Percentiles rank a stretch among this genome's conserved stretches.
These are phyloP conservation scores for Penicillium crustosum DNA, from an alignment of 2,329 filamentous ascomycete species.

Conservation along the genomic window DNA sequence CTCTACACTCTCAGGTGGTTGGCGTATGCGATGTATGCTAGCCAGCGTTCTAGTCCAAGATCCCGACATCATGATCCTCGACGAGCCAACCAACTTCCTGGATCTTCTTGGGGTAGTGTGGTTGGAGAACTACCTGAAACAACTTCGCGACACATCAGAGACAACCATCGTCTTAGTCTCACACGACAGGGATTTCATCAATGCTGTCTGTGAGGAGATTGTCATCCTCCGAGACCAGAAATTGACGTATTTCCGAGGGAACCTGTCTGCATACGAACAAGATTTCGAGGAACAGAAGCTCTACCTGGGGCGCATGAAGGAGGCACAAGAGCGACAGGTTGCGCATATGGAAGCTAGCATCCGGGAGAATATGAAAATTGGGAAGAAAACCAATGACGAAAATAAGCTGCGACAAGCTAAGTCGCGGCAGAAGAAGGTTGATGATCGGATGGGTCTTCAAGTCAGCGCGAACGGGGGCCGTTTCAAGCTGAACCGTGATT, in stretches of 20 bases:
- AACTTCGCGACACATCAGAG: constrained; percentile 53
- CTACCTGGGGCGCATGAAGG: constrained; percentile 72
- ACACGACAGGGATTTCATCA: constrained; percentile 79
- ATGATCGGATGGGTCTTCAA: constrained; percentile 76
- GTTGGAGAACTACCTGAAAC: constrained; percentile 70
- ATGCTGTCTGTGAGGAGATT: constrained; percentile 72
- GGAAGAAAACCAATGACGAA: constrained; percentile 74
- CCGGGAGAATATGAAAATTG: constrained; percentile 69
- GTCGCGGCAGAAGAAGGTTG: constrained; percentile 78
- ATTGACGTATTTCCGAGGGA: constrained; percentile 73
- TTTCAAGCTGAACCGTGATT: constrained; percentile 79
- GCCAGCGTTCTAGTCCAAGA: constrained; percentile 68
- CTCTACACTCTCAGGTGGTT: constrained; percentile 71
- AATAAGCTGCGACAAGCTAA: constrained; percentile 86
- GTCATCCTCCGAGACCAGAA: constrained; percentile 72
- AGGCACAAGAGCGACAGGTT: constrained; percentile 76
- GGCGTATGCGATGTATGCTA: constrained; percentile 68
- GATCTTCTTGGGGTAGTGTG: constrained; percentile 82
- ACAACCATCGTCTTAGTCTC: constrained; percentile 76
- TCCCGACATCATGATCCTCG: constrained; percentile 75
- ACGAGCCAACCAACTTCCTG: constrained; percentile 85
- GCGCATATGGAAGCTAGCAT: constrained; percentile 80
- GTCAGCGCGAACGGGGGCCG: constrained; percentile 68
- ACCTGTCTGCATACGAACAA: constrained; percentile 69
- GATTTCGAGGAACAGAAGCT: constrained; percentile 64